Percentiles rank a stretch among this genome's conserved stretches.
Conservation (phyloP, 2,329 filamentous ascomycete genomes). For the Claviceps citrina region DNA sequence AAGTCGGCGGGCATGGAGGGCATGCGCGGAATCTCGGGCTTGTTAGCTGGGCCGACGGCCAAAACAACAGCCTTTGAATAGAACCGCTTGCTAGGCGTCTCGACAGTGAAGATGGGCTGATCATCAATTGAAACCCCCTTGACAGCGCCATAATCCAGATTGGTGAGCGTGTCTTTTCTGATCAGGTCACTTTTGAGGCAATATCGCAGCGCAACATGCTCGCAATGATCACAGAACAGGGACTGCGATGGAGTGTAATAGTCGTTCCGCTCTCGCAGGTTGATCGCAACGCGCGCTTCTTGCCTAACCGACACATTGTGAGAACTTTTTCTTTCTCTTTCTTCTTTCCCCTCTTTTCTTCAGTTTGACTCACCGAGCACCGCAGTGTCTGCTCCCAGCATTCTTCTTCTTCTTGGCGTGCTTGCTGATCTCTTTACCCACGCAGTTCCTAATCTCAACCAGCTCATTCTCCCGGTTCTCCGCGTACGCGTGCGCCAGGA, state of each 20-base stretch:
- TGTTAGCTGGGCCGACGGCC: constrained; percentile 53
- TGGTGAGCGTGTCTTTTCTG: constrained; percentile 40
- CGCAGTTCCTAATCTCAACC: constrained; percentile 55
- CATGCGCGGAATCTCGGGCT: constrained; percentile 31
- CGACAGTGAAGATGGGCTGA: constrained; percentile 49
- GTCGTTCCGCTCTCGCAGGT: constrained; percentile 52
- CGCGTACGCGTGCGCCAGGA: constrained; percentile 53
- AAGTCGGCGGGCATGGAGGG: constrained; percentile 17
- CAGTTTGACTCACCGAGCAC: no score
- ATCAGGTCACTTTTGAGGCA: constrained; percentile 32
- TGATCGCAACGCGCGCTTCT: constrained; percentile 36
- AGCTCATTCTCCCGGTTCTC: constrained; percentile 46
- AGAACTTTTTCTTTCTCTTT: background rate
- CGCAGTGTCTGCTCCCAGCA: constrained; percentile 17
- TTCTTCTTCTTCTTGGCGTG: constrained; percentile 57
- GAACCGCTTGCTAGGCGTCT: constrained; percentile 36
- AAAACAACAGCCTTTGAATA: constrained; percentile 51
- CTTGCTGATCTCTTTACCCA: constrained; percentile 68
- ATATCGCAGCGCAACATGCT: constrained; percentile 41
- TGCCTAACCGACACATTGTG: constrained; percentile 17
- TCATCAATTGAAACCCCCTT: constrained; percentile 27
- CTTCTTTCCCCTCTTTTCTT: background rate
- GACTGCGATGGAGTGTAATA: constrained; percentile 50
- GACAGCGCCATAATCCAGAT: constrained; percentile 44
- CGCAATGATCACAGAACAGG: constrained; percentile 48